Evolutionary conservation across 495 filamentous ascomycete genomes (phyloP).

Genomic region (Oidiodendron maius): DNA sequence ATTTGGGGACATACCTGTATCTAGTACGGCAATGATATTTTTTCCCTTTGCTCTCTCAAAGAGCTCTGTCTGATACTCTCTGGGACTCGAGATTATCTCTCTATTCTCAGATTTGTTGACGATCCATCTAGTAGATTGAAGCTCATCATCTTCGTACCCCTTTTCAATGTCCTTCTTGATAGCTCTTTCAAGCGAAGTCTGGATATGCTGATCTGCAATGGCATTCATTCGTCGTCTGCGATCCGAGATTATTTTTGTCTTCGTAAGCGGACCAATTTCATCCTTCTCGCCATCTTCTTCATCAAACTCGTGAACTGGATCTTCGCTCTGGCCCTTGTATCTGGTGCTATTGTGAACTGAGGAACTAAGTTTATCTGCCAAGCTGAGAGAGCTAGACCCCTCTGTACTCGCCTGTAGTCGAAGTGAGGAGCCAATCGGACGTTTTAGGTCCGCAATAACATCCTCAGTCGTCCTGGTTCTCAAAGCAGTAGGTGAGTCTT

Average conservation of each 20-base stretch:
- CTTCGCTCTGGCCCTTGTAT: not conserved
- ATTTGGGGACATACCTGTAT: slow-evolving; percentile 57
- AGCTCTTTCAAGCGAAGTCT: not conserved
- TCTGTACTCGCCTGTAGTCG: not conserved
- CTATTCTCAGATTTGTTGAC: slow-evolving; percentile 25
- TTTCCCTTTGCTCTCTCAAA: slow-evolving; percentile 82
- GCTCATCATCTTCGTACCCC: slow-evolving; percentile 22
- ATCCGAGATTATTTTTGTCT: slow-evolving; percentile 36
- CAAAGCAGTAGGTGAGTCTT: slow-evolving; percentile 4
- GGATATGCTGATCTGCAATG: slow-evolving; percentile 39
- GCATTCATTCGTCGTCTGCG: slow-evolving; percentile 43
- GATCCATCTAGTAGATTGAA: slow-evolving; percentile 33
- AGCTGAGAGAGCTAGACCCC: not conserved
- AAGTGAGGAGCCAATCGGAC: not conserved
- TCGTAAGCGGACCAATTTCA: slow-evolving; percentile 9
- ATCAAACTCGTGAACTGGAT: not conserved
- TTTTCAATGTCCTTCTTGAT: slow-evolving; percentile 10
- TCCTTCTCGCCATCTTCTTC: slow-evolving; percentile 26
- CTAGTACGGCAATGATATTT: slow-evolving; percentile 94
- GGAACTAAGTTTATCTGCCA: not conserved
- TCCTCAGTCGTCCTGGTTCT: slow-evolving; percentile 14
- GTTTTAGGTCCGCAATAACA: slow-evolving; percentile 22
- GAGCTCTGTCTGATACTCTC: slow-evolving; percentile 89
- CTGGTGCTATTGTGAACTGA: not conserved
- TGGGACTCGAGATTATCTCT: slow-evolving; percentile 62